Evolutionary conservation across 2,329 filamentous ascomycete species (phyloP).

Genomic region (Colletotrichum agaves): DNA sequence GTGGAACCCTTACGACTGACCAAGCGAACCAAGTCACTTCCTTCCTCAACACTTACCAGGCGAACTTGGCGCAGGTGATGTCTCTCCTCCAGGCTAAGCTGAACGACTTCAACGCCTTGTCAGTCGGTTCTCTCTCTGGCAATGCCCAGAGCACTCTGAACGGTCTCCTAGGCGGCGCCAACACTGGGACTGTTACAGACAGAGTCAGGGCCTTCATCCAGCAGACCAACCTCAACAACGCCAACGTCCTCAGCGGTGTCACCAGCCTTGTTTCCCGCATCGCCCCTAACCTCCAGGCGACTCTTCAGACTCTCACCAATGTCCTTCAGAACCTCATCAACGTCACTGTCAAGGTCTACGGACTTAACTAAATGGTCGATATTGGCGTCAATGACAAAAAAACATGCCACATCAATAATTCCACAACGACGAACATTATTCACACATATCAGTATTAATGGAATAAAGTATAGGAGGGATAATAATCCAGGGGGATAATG

Average conservation of each 20-base stretch:
- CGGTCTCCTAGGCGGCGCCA: no score
- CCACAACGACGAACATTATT: no score
- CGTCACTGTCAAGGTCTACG: no score
- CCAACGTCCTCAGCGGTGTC: neutral
- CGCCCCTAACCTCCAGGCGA: neutral
- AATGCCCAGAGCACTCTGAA: no score
- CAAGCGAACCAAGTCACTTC: neutral
- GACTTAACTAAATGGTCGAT: no score
- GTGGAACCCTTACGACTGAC: neutral
- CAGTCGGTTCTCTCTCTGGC: neutral
- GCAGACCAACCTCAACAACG: neutral
- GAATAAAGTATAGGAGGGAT: no score
- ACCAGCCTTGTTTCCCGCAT: neutral
- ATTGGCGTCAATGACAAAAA: no score
- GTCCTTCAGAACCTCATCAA: neutral
- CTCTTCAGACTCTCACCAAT: neutral
- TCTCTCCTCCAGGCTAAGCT: neutral
- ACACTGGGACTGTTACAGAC: neutral
- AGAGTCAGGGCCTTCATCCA: neutral
- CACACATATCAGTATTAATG: no score
- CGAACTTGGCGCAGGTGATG: neutral
- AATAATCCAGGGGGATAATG: no score
- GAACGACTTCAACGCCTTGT: no score
- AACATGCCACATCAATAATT: no score
- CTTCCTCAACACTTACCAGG: neutral